Base-by-base conservation (phyloP, 108 stramenopile genomes). In the Epithemia pelagica region DNA sequence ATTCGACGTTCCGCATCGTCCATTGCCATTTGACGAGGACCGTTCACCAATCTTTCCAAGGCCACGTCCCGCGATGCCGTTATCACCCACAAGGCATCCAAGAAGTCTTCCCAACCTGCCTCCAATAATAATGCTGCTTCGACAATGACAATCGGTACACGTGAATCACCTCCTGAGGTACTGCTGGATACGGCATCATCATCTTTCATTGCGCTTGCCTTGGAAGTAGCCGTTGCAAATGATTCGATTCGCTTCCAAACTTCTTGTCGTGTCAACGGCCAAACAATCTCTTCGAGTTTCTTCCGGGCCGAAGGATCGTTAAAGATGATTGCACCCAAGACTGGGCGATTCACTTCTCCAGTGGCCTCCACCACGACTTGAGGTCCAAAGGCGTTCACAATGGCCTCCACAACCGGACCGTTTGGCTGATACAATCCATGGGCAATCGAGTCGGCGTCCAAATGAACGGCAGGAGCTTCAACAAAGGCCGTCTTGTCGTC, bases 71-170 rank as follows among this genome's bases (percentile, higher is more conserved):
- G 30, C 22, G 82, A 77, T 0, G 81, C 69, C 26, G 67, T 71
- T 7, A 92, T 74, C n/a, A 87, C 75, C 91, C 91, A 92, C 0
- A 92, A 53, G 20, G 81, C 91, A 84, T 92, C 88, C 24, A 89
- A 52, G 15, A 92, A 63, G 64, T 86, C 86, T 22, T 86, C 78
- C 91, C 91, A 92, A 25, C 73, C 81, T 2, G 91, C 85, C 68
- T 92, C 91, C 26, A 89, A 58, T 37, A 92, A 64, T 10, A 92
- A 67, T 19, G 91, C 91, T 28, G 91, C 88, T 72, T 92, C 91
- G 0, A 92, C 79, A 32, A 92, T 69, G 20, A 86, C 73, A 5
- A 72, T 37, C 18, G 22, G 67, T 62, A 54, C 27, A 56, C 68
- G 31, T n/a, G n/a, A n/a, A n/a, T n/a, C n/a, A n/a, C n/a, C 15